phyloP scores from a whole-genome alignment of 805 yeast species.

The Komagataella populi region DNA sequence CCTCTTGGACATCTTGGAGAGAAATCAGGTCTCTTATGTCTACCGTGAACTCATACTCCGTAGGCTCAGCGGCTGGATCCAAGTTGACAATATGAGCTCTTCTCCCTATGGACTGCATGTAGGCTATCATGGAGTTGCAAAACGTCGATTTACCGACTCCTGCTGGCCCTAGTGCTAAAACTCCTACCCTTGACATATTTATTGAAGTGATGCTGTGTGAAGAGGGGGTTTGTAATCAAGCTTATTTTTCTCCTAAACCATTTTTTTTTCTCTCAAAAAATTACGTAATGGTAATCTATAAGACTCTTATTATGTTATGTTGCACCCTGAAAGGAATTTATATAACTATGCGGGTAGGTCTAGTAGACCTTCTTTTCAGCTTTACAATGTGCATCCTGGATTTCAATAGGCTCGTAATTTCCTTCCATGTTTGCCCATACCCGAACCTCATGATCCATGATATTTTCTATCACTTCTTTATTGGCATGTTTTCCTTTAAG shows the following conservation, averaged over 20 bases:
- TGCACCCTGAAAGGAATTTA: not conserved
- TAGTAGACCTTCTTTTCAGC: conserved; percentile 16
- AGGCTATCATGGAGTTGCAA: conserved; percentile 74
- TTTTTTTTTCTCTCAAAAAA: not conserved
- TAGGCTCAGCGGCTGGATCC: conserved; percentile 96
- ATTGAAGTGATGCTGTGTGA: not conserved
- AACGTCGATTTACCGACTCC: conserved; percentile 95
- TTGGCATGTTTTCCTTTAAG: conserved; percentile 16
- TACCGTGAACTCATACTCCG: conserved; percentile 80
- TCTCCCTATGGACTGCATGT: conserved; percentile 84
- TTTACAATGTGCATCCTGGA: conserved; percentile 73
- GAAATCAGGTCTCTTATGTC: conserved; percentile 88
- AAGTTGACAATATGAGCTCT: conserved; percentile 89
- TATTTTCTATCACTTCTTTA: conserved; percentile 47
- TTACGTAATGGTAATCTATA: not conserved
- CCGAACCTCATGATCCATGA: conserved; percentile 53
- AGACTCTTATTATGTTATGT: not conserved
- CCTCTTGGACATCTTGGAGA: conserved; percentile 91
- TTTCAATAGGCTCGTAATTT: conserved; percentile 81
- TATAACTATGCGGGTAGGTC: not conserved
- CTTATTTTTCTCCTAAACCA: not conserved
- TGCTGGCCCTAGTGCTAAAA: conserved; percentile 90
- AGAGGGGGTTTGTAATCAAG: not conserved
- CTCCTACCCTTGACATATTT: conserved; percentile 87
- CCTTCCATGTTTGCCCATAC: conserved; percentile 81